phyloP scores from a whole-genome alignment of 31 red algal species.

The Bonnemaisonia californica region DNA sequence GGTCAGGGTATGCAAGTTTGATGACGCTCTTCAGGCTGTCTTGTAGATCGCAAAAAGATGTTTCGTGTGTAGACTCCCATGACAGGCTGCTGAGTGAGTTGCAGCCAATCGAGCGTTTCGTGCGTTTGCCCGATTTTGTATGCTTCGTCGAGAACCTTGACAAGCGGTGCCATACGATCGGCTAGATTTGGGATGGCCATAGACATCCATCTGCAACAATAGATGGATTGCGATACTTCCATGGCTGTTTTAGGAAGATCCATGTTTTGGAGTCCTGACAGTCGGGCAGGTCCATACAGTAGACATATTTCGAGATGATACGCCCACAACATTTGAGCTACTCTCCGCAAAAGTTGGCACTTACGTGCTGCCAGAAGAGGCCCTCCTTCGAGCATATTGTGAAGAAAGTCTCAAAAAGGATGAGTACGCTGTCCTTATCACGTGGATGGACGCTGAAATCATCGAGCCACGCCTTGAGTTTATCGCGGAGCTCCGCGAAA shows the following conservation, averaged over 20 bases:
- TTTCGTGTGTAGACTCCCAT: neutral
- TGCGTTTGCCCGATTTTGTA: slow-evolving; percentile 17
- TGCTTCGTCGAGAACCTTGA: neutral
- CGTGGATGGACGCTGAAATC: slow-evolving; percentile 1
- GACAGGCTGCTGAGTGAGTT: neutral
- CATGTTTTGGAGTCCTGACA: neutral
- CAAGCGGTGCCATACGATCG: neutral
- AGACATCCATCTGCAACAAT: slow-evolving; percentile 8
- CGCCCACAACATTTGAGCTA: slow-evolving; percentile 8
- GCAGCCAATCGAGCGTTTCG: neutral
- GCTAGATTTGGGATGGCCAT: neutral
- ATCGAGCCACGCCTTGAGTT: neutral
- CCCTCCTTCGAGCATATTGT: neutral
- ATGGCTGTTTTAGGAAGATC: neutral
- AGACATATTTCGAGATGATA: neutral
- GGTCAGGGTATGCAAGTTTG: neutral
- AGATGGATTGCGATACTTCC: neutral
- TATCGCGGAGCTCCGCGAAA: too few relatives aligned
- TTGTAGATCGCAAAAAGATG: neutral
- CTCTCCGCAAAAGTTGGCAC: neutral
- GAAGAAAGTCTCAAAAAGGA: neutral
- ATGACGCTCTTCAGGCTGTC: neutral
- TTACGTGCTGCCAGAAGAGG: slow-evolving; percentile 1
- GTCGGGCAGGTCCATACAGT: neutral
- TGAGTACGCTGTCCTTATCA: neutral